Evolutionary conservation across 495 filamentous ascomycete genomes (phyloP), one percentile per base, ranked within the genome.

Genomic region (Pyronema omphalodes): DNA sequence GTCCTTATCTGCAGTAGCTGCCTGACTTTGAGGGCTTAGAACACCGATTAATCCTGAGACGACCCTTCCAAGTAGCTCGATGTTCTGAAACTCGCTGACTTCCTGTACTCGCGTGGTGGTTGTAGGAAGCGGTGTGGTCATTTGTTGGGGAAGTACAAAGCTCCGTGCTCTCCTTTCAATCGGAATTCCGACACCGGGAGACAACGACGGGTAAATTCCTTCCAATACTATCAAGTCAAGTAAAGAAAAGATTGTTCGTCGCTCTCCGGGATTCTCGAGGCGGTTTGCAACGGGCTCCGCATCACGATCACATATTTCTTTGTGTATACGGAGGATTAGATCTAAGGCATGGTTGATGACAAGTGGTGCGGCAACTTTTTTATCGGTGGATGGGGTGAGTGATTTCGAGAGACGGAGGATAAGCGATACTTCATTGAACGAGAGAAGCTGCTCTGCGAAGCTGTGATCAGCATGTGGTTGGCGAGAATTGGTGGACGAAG

Each of bases 121-220:
- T 17, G 41, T 41, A 8, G 37, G 7, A 11, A 19, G 8, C 18
- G 47, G 47, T 12, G 47, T 50, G 6, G 29, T 50, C 47, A 50
- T 50, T 3, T 50, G 18, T 5, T 36, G 47, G 3, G 62, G 58
- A 3, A 62, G n/a, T 1, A 51, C 47, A 45, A 58, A 58, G 14
- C 52, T 75, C 33, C 75, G 73, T 2, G 76, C 70, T 53, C 75
- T 66, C 49, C 74, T 67, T 57, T 77, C 73, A 17, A 77, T 60
- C 7, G 75, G 75, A 46, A 77, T 72, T 0, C 74, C 74, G 19
- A 76, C 73, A 17, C 75, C 74, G 11, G 65, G 57, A 8, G 74
- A 75, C 3, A 77, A 65, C 0, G 70, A 75, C 11, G 75, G 75
- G 52, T 78, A 77, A 35, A 78, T 71, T 8, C 75, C 75, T 57